Evolutionary conservation across 768 basidiomycete species (phyloP).

Genomic region (Mycena floridula): DNA sequence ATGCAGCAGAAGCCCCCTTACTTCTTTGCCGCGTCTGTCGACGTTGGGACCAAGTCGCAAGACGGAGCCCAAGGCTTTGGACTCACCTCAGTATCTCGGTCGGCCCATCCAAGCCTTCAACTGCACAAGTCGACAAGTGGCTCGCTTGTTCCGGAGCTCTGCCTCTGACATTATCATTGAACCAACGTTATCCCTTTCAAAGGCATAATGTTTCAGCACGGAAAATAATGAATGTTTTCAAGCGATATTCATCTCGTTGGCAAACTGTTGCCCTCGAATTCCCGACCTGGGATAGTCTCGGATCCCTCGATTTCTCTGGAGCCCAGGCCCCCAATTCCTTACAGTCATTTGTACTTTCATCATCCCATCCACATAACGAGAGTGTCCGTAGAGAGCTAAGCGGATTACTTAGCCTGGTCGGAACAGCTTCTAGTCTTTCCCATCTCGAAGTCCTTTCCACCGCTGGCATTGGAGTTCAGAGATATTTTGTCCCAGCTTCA

Average conservation of each 20-base stretch:
- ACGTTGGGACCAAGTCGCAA: conserved; percentile 34
- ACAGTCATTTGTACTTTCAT: background rate
- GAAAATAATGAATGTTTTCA: conserved; percentile 24
- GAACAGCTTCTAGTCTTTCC: background rate
- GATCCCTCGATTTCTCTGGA: background rate
- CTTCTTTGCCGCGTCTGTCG: conserved; percentile 35
- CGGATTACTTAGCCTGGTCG: background rate
- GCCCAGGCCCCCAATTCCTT: background rate
- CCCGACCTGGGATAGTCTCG: background rate
- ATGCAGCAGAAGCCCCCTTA: conserved; percentile 19
- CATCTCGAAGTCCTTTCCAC: background rate
- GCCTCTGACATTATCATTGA: conserved; percentile 24
- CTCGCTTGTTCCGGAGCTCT: conserved; percentile 25
- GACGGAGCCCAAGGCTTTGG: conserved; percentile 35
- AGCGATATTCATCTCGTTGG: conserved; percentile 24
- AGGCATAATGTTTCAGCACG: conserved; percentile 20
- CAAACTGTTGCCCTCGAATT: conserved; percentile 20
- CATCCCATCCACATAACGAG: background rate
- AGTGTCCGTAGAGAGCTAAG: background rate
- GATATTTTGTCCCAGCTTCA: conserved; percentile 6
- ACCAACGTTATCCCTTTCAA: conserved; percentile 26
- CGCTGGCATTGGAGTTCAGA: background rate
- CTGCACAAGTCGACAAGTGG: conserved; percentile 23
- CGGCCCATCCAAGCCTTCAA: conserved; percentile 19
- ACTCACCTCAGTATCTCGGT: conserved; percentile 25